Conservation (phyloP, 805 yeast genomes). For the Saccharomycopsis selenospora region DNA sequence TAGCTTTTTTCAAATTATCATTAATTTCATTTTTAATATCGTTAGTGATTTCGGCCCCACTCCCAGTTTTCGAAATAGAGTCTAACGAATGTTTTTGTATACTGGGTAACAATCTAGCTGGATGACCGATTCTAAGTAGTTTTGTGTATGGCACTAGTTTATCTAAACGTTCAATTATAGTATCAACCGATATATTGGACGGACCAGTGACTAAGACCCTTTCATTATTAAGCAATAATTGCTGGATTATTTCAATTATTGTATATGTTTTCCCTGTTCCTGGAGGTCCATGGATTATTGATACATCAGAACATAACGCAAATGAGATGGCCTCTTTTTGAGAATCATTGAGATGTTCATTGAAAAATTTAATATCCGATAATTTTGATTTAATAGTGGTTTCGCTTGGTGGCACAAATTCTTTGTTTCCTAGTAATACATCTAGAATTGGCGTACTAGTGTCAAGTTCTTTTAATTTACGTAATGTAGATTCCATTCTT, state of each 20-base stretch:
- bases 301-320: conserved; percentile 51
- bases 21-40: conserved; percentile 72
- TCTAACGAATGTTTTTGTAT: conserved; percentile 72
- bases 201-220: conserved; percentile 88
- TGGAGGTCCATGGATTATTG: conserved; percentile 70
- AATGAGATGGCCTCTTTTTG: conserved; percentile 69
- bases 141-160: conserved; percentile 36
- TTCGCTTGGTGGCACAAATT: conserved; percentile 29
- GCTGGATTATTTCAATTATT: conserved; percentile 71
- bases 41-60: conserved; percentile 50
- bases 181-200: conserved; percentile 87
- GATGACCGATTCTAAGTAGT: conserved; percentile 86
- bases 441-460: conserved; percentile 31
- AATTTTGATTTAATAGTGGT: conserved; percentile 10
- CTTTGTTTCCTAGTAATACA: conserved; percentile 39
- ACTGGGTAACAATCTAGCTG: conserved; percentile 66
- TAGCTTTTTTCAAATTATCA: conserved; percentile 44
- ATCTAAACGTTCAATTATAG: conserved; percentile 70
- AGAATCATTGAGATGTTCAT: conserved; percentile 42
- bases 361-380: conserved; percentile 31
- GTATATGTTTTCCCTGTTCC: conserved; percentile 84
- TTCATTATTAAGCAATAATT: conserved; percentile 47
- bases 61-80: conserved; percentile 51
- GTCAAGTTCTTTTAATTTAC: conserved; percentile 48
- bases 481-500: conserved; percentile 72